Evolutionary conservation across 805 yeast genomes (phyloP).

Genomic region (Hanseniaspora hatyaiensis): DNA sequence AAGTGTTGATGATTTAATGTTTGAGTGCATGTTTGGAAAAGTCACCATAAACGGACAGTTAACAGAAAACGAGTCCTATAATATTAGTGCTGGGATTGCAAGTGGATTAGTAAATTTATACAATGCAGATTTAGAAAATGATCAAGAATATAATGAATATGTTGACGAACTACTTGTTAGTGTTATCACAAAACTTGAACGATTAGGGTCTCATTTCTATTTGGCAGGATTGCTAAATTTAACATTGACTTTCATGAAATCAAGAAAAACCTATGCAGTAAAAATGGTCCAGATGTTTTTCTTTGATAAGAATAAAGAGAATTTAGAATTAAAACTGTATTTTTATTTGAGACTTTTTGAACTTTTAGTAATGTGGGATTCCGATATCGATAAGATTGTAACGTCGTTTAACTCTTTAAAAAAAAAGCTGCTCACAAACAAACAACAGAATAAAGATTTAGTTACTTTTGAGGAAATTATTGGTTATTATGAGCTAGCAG

Average conservation of each 20-base stretch:
- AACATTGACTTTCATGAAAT: conserved; percentile 58
- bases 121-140: conserved; percentile 34
- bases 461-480: conserved; percentile 49
- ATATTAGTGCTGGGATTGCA: conserved; percentile 79
- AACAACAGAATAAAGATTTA: conserved; percentile 22
- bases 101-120: conserved; percentile 78
- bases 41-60: conserved; percentile 45
- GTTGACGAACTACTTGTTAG: not conserved
- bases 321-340: conserved; percentile 67
- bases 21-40: conserved; percentile 48
- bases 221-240: conserved; percentile 68
- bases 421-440: conserved; percentile 1
- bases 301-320: conserved; percentile 23
- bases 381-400: conserved; percentile 29
- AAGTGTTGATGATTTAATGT: conserved; percentile 68
- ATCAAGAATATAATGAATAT: conserved; percentile 21
- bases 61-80: conserved; percentile 62
- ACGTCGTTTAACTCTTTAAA: conserved; percentile 22
- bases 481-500: conserved; percentile 57
- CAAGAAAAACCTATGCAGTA: conserved; percentile 51
- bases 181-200: conserved; percentile 27
- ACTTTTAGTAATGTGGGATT: conserved; percentile 63
- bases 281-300: conserved; percentile 40
- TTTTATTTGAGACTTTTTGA: conserved; percentile 52
- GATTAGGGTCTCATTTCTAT: not conserved